A percentile compares a stretch with the other conserved stretches of the same genome.
phyloP scores from a whole-genome alignment of 495 filamentous ascomycete genomes.

The Penicillium simplicissimum region DNA sequence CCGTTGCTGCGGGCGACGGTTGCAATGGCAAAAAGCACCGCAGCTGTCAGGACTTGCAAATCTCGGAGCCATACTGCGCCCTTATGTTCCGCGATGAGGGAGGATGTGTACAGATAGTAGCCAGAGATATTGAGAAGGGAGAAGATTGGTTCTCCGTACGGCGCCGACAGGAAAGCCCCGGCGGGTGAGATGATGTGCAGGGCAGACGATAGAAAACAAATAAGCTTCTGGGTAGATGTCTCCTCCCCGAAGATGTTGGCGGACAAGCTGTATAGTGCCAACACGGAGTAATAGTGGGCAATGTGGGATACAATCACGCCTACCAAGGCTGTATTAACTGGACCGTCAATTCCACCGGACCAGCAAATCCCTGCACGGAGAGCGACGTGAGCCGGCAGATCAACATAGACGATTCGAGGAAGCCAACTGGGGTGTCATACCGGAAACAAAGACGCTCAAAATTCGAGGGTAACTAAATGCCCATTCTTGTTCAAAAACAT shows the following conservation, averaged over 20 bases:
- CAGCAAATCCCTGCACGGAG: slow-evolving; percentile 26
- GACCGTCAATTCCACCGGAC: slow-evolving; percentile 27
- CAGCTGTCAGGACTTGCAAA: slow-evolving; percentile 56
- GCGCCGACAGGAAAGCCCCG: slow-evolving; percentile 85
- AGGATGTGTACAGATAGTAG: slow-evolving; percentile 65
- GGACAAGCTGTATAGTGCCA: slow-evolving; percentile 64
- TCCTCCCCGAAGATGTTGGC: slow-evolving; percentile 37
- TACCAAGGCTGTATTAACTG: slow-evolving; percentile 41
- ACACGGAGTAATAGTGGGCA: slow-evolving; percentile 72
- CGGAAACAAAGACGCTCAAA: slow-evolving; percentile 45
- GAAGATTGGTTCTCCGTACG: slow-evolving; percentile 80
- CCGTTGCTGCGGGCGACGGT: slow-evolving; percentile 84
- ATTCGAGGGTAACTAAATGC: slow-evolving; percentile 75
- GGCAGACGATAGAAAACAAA: slow-evolving; percentile 66
- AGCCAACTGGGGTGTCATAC: slow-evolving; percentile 30
- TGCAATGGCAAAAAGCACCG: slow-evolving; percentile 69
- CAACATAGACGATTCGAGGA: not conserved
- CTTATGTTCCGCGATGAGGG: slow-evolving; percentile 39
- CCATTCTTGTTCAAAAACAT: slow-evolving; percentile 94
- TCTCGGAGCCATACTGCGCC: slow-evolving; percentile 34
- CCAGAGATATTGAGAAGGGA: slow-evolving; percentile 77
- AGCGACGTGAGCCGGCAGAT: slow-evolving; percentile 3
- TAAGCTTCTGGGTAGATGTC: slow-evolving; percentile 31
- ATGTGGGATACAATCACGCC: slow-evolving; percentile 66
- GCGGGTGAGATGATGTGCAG: slow-evolving; percentile 85